Conservation (phyloP, 495 filamentous ascomycete species). For the Aspergillus campestris region DNA sequence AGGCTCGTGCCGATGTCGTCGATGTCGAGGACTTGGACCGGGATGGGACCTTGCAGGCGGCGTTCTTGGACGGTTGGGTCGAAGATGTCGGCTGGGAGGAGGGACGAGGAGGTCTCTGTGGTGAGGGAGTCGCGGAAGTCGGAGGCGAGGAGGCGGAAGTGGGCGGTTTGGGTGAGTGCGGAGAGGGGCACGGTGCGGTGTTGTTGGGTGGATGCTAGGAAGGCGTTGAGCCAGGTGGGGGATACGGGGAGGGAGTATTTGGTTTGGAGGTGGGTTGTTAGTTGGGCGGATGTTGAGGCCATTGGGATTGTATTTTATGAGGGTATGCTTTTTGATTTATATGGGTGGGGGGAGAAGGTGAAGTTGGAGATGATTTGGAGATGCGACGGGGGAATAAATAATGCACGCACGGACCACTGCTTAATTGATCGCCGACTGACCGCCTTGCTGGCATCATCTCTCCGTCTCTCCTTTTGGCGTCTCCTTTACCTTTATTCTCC, state of each 20-base stretch:
- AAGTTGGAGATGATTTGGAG: background rate
- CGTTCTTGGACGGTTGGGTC: conserved; percentile 45
- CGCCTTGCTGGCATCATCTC: conserved; percentile 1
- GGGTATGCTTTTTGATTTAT: background rate
- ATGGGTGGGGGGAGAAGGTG: background rate
- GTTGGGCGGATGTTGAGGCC: conserved; percentile 29
- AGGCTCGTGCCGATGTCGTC: conserved; percentile 70
- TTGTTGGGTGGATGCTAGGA: conserved; percentile 25
- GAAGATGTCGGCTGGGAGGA: conserved; percentile 51
- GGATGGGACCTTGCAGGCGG: conserved; percentile 48
- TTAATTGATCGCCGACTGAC: conserved; percentile 7
- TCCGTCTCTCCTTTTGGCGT: conserved; percentile 2
- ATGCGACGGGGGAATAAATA: background rate
- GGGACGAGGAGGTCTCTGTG: conserved; percentile 28
- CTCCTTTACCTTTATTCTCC: no score
- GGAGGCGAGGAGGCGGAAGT: conserved; percentile 68
- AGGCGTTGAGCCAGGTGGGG: conserved; percentile 33
- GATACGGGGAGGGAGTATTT: conserved; percentile 38
- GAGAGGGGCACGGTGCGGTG: conserved; percentile 55
- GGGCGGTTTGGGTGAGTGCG: conserved; percentile 67
- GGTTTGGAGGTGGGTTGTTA: conserved; percentile 34
- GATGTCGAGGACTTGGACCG: conserved; percentile 76
- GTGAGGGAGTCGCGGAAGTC: conserved; percentile 61
- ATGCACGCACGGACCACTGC: conserved; percentile 21
- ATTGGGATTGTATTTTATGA: conserved; percentile 13